These are phyloP conservation scores for Bauhinia variegata DNA, from an alignment of 306 rosid genomes.

Conservation along the genomic window DNA sequence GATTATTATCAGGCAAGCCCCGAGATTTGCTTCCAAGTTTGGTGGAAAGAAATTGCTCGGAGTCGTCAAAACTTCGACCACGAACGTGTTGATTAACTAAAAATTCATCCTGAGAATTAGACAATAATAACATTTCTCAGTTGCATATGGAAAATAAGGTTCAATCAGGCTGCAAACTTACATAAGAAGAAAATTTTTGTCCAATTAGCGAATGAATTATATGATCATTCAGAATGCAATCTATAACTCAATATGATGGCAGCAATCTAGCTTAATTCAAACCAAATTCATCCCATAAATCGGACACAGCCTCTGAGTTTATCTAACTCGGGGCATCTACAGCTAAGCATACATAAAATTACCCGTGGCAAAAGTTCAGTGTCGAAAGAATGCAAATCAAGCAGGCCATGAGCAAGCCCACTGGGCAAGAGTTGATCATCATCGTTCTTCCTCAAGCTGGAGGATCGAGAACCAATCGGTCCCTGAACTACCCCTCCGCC, in stretches of 20 bases:
- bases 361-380: conserved; percentile 80
- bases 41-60: conserved; percentile 45
- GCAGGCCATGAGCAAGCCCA: conserved; percentile 62
- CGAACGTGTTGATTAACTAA: conserved; percentile 36
- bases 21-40: conserved; percentile 51
- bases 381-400: conserved; percentile 78
- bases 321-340: no score
- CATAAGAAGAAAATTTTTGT: background rate
- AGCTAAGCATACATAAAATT: conserved; percentile 29
- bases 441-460: conserved; percentile 71
- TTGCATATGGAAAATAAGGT: background rate
- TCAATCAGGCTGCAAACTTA: conserved; percentile 8
- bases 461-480: conserved; percentile 48
- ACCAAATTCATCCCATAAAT: background rate
- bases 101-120: conserved; percentile 35
- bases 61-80: conserved; percentile 58
- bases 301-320: no score
- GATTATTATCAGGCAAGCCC: conserved; percentile 57
- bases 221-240: conserved; percentile 7
- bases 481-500: conserved; percentile 43
- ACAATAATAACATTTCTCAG: conserved; percentile 36
- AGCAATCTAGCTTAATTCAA: conserved; percentile 3
- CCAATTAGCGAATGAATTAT: background rate
- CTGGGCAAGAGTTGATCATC: conserved; percentile 61
- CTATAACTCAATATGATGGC: no score